Conservation (phyloP, 306 rosid genomes). For the Comarum palustre region DNA sequence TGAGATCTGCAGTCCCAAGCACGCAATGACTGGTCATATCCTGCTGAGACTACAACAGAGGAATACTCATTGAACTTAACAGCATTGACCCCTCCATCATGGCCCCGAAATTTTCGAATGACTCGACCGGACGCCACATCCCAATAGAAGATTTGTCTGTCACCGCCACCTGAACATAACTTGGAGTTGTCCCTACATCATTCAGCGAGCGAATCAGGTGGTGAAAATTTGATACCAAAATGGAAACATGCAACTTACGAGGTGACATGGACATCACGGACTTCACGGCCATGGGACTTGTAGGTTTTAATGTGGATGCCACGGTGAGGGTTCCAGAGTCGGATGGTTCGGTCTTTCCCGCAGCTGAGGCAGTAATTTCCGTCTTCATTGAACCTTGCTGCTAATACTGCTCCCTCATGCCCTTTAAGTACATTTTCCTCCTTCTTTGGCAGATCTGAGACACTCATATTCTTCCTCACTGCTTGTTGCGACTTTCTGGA, state of each 20-base stretch:
- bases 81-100: slow-evolving; percentile 87
- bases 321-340: slow-evolving; percentile 96
- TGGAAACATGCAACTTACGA: slow-evolving; percentile 26
- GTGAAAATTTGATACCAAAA: not conserved
- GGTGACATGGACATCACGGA: slow-evolving; percentile 82
- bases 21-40: slow-evolving; percentile 88
- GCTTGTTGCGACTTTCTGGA: not conserved
- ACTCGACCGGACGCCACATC: slow-evolving; percentile 85
- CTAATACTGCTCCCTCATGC: slow-evolving; percentile 79
- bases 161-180: slow-evolving; percentile 82
- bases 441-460: slow-evolving; percentile 52
- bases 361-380: slow-evolving; percentile 75
- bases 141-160: slow-evolving; percentile 81
- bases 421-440: slow-evolving; percentile 63
- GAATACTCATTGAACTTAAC: slow-evolving; percentile 76
- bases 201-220: not conserved
- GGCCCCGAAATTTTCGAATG: slow-evolving; percentile 83
- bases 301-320: slow-evolving; percentile 90
- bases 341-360: slow-evolving; percentile 90
- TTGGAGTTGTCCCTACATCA: slow-evolving; percentile 69
- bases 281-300: slow-evolving; percentile 89
- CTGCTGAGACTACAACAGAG: slow-evolving; percentile 81
- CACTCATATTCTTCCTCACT: slow-evolving; percentile 40
- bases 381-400: slow-evolving; percentile 72
- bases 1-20: slow-evolving; percentile 97